phyloP scores from a whole-genome alignment of 2,329 filamentous ascomycete species.

The Raffaelea deltoideospora region DNA sequence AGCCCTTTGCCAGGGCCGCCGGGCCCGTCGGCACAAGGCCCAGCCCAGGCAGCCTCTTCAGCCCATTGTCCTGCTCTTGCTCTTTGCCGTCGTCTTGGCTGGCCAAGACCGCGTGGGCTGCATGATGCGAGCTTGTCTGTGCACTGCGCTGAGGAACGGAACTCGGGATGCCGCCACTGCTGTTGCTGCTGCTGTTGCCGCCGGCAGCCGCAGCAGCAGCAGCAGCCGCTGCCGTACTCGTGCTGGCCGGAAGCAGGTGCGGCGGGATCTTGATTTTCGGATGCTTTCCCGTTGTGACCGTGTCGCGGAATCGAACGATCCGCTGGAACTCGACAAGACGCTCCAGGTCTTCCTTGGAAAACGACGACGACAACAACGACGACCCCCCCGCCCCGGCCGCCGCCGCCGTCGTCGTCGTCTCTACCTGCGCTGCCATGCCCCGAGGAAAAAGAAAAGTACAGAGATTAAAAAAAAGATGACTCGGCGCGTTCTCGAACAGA shows the following conservation, averaged over 20 bases:
- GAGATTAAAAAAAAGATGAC: too few species aligned
- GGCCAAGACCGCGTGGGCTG: too few species aligned
- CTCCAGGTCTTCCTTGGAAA: constrained; percentile 32
- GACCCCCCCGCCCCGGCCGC: background rate
- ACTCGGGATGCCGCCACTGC: background rate
- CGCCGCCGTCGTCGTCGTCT: background rate
- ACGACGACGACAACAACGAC: constrained; percentile 5
- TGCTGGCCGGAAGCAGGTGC: constrained; percentile 15
- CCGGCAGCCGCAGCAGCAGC: constrained; percentile 1
- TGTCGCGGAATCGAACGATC: constrained; percentile 67
- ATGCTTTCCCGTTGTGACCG: constrained; percentile 64
- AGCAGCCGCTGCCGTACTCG: constrained; percentile 10
- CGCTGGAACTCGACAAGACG: constrained; percentile 60
- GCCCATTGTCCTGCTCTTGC: too few species aligned
- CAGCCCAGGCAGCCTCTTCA: constrained; percentile 9
- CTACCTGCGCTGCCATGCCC: constrained; percentile 10
- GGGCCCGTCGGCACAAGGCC: background rate
- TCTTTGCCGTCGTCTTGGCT: too few species aligned
- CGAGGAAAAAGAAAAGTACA: background rate
- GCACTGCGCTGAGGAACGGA: background rate
- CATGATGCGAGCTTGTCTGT: too few species aligned
- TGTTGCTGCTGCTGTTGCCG: background rate
- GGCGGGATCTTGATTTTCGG: constrained; percentile 41
- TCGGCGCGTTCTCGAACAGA: too few species aligned
- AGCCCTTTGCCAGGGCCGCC: background rate